Conservation (phyloP, 352 stramenopile genomes). For the Globisporangium ultimum region DNA sequence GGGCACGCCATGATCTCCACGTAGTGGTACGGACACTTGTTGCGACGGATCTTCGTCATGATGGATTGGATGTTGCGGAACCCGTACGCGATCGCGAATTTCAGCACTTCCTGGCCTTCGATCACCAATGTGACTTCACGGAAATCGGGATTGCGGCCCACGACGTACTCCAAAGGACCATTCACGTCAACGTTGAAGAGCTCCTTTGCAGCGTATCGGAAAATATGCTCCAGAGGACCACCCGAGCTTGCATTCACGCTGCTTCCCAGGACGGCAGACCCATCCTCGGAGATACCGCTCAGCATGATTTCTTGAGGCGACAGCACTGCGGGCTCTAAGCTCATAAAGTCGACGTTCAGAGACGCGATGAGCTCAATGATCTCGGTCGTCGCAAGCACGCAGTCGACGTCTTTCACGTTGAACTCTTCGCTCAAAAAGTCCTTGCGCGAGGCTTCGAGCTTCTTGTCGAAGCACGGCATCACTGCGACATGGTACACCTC, state of each 20-base stretch:
- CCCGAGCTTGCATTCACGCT: constrained; percentile 72
- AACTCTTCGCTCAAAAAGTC: constrained; percentile 71
- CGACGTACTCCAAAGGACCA: constrained; percentile 82
- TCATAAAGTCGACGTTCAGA: constrained; percentile 57
- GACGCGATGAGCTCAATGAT: constrained; percentile 70
- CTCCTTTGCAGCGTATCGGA: constrained; percentile 86
- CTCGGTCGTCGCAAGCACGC: constrained; percentile 89
- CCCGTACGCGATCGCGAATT: constrained; percentile 94
- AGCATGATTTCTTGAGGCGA: constrained; percentile 62
- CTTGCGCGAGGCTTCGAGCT: constrained; percentile 95
- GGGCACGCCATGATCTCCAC: constrained; percentile 99
- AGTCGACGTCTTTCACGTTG: constrained; percentile 91
- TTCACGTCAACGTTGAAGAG: constrained; percentile 85
- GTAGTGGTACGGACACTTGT: constrained; percentile 93
- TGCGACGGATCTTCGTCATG: constrained; percentile 90
- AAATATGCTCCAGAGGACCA: constrained; percentile 92
- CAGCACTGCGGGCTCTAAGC: constrained; percentile 60
- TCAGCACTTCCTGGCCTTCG: constrained; percentile 81
- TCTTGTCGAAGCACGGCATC: constrained; percentile 99
- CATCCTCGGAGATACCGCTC: constrained; percentile 65
- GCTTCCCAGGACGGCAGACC: constrained; percentile 49
- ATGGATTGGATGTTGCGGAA: constrained; percentile 97
- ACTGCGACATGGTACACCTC: constrained; percentile 95
- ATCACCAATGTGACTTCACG: constrained; percentile 72
- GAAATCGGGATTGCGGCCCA: constrained; percentile 89